phyloP scores from a whole-genome alignment of 148 eudicot genomes.

The Beta vulgaris region DNA sequence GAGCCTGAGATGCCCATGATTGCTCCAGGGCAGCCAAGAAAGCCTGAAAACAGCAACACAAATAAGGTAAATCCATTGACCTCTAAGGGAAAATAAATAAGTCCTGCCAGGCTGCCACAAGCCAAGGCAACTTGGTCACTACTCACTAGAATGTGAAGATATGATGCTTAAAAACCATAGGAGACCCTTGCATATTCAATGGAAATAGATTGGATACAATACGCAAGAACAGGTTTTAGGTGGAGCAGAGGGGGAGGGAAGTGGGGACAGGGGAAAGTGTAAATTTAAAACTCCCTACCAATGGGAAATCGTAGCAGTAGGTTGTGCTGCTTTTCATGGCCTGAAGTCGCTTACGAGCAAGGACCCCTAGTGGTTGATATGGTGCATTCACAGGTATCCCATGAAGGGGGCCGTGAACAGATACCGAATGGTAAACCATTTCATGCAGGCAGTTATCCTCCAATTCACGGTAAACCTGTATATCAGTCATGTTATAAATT shows the following conservation, averaged over 20 bases:
- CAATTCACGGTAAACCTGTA: slow-evolving; percentile 81
- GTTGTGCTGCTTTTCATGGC: slow-evolving; percentile 95
- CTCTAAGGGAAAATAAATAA: not conserved
- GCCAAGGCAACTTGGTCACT: not conserved
- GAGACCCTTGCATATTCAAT: not conserved
- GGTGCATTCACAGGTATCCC: slow-evolving; percentile 65
- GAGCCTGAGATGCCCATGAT: slow-evolving; percentile 58
- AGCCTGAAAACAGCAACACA: slow-evolving; percentile 48
- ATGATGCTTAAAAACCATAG: too few relatives aligned
- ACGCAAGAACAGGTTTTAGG: not conserved
- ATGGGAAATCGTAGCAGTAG: slow-evolving; percentile 95
- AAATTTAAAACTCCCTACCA: slow-evolving; percentile 42
- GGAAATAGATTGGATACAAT: not conserved
- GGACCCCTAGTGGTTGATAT: slow-evolving; percentile 66
- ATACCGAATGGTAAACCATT: slow-evolving; percentile 64
- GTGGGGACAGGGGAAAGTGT: not conserved
- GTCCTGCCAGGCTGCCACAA: not conserved
- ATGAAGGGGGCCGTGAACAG: slow-evolving; percentile 55
- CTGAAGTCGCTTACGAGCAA: slow-evolving; percentile 78
- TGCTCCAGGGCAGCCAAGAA: slow-evolving; percentile 72
- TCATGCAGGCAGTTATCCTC: slow-evolving; percentile 56
- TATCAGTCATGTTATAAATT: slow-evolving; percentile 10
- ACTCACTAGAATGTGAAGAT: not conserved
- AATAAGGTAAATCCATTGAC: not conserved
- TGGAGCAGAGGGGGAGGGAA: not conserved